Evolutionary conservation across 139 green algal genomes (phyloP), one percentile per base, ranked within the genome.

Genomic region (Coccomyxa sp.): DNA sequence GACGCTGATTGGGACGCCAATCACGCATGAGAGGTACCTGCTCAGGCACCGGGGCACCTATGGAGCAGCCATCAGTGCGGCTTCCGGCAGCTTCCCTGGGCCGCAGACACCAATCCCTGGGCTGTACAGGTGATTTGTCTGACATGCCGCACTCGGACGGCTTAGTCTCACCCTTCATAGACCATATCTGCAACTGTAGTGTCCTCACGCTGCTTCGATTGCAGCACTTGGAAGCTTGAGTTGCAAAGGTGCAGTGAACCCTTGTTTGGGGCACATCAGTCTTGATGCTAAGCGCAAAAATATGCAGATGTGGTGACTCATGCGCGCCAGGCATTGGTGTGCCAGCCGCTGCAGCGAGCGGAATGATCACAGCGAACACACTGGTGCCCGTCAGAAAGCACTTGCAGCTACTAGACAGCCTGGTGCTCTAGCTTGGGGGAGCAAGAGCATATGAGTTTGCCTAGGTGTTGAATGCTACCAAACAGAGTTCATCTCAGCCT

Each of bases 241-340:
- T n/a, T n/a, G n/a, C n/a, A 58, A 58, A 29, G 44, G 16, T 58
- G 44, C 44, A 58, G 44, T 58, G 44, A 58, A 29, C 12, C 44
- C 14, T 64, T 24, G 8, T 40, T n/a, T n/a, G n/a, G n/a, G n/a
- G n/a, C n/a, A n/a, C n/a, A n/a, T n/a, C n/a, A n/a, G n/a, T n/a
- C n/a, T n/a, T n/a, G n/a, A n/a, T n/a, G n/a, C n/a, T n/a, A n/a
- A n/a, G n/a, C n/a, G n/a, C n/a, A n/a, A n/a, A n/a, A n/a, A 58
- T 92, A 37, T 89, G 82, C 41, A 83, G 88, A 70, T 94, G 86
- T 70, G 95, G 95, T 1, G 95, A 98, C 86, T 92, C 81, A 9
- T 91, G 85, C 38, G 93, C 95, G 84, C 95, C 95, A 0, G 95
- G 95, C 35, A 98, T 99, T 73, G 95, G 95, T 27, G 91, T 99